These are phyloP conservation scores for Geopyxis carbonaria DNA, from an alignment of 495 filamentous ascomycete genomes.

Conservation along the genomic window DNA sequence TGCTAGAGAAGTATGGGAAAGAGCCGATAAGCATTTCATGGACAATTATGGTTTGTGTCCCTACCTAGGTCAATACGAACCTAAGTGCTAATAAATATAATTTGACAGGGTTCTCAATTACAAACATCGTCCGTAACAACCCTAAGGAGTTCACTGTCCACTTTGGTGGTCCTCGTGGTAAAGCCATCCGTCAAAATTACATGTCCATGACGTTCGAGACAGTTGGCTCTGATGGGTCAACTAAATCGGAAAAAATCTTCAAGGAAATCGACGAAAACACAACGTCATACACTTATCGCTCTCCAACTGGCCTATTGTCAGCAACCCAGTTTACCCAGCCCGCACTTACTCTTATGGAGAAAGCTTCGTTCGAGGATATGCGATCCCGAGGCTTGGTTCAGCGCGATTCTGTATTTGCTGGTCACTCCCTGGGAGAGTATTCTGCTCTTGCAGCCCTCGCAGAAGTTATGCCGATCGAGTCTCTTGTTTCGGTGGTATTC, in stretches of 20 bases:
- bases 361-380: conserved; percentile 99
- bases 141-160: conserved; percentile 97
- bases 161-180: conserved; percentile 91
- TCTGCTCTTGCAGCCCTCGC: conserved; percentile 89
- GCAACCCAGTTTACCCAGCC: conserved; percentile 98
- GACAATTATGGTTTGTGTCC: conserved; percentile 76
- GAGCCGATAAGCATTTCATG: conserved; percentile 92
- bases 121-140: conserved; percentile 98
- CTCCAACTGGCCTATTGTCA: conserved; percentile 84
- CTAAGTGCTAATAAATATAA: conserved; percentile 1
- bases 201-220: conserved; percentile 99
- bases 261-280: conserved; percentile 87
- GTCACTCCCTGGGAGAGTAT: conserved; percentile 96
- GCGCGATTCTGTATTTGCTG: conserved; percentile 87
- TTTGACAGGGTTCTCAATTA: conserved; percentile 69
- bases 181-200: conserved; percentile 95
- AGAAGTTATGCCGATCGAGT: conserved; percentile 98
- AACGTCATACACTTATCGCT: conserved; percentile 89
- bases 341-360: conserved; percentile 96
- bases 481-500: conserved; percentile 93
- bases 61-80: not conserved
- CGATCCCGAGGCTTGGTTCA: conserved; percentile 89
- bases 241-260: conserved; percentile 98
- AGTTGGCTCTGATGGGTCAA: conserved; percentile 69
- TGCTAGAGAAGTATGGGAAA: conserved; percentile 94